Evolutionary conservation across 208 protist genomes (phyloP), one percentile per base, ranked within the genome.

Genomic region (Leishmania aethiopica): DNA sequence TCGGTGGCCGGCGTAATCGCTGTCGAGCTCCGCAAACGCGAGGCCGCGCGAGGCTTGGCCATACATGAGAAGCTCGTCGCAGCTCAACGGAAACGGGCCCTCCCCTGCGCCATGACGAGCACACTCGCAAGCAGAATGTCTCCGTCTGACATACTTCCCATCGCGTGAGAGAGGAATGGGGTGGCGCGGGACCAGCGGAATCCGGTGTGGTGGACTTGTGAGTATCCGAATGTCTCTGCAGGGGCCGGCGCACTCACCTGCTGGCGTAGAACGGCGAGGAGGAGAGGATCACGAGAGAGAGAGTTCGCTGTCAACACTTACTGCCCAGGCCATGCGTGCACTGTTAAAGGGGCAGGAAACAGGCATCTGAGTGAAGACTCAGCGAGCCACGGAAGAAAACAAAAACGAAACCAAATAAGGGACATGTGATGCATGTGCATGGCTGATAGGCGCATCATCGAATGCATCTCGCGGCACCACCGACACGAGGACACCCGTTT

Each of bases 311-410:
- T 64, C 28, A 17, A 25, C 59, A 64, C n/a, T 35, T 13, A 64
- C 59, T 64, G 28, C 59, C 28, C 28, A 64, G 69, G 13, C 19
- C 42, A 74, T 28, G 62, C 35, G 25, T 35, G 73, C n/a, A 28
- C 66, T 3, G 15, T 45, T 17, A 28, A 35, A 22, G 19, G 19
- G 15, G 2, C 35, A 40, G 35, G 15, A 57, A 45, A 71, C 11
- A 64, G 28, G 2, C 59, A 64, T 64, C n/a, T 32, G 28, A 35
- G n/a, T 64, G 66, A 42, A 45, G n/a, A 82, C 62, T 66, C 37
- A 83, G 37, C 22, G 25, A 55, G n/a, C 22, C n/a, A 86, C 3
- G 6, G 42, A 82, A 45, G 73, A 70, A 42, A 3, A 64, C 28
- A 28, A 15, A 64, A 35, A 11, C 53, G 0, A 10, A 28, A 59